phyloP scores from a whole-genome alignment of 176 grass and related monocot species.

The Sorghum bicolor region DNA sequence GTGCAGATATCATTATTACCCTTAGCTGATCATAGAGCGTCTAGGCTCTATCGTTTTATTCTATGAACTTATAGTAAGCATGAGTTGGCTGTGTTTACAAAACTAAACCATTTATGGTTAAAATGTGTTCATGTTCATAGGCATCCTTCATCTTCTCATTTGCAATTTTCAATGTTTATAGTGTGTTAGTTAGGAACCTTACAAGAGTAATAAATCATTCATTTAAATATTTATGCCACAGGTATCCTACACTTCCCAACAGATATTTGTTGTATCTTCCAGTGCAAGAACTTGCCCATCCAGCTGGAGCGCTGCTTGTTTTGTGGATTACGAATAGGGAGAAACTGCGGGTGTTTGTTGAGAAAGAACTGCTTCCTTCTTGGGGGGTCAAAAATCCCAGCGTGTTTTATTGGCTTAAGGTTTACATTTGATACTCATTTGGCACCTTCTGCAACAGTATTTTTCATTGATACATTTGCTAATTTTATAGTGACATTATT shows the following conservation, averaged over 20 bases:
- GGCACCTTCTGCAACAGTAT: neutral
- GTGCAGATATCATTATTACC: neutral
- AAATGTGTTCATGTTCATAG: neutral
- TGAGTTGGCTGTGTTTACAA: neutral
- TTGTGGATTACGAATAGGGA: constrained; percentile 89
- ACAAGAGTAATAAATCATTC: neutral
- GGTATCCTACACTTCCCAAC: constrained; percentile 91
- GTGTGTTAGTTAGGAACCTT: neutral
- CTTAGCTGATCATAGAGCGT: neutral
- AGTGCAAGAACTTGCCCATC: constrained; percentile 83
- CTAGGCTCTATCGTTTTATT: neutral
- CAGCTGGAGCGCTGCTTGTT: constrained; percentile 79
- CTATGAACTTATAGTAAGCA: neutral
- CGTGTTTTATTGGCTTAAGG: constrained; percentile 90
- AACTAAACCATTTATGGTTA: neutral
- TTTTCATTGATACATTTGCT: neutral
- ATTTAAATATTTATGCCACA: constrained; percentile 24
- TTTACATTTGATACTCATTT: constrained; percentile 26
- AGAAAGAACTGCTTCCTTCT: constrained; percentile 72
- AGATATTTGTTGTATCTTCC: constrained; percentile 82
- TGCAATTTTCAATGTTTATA: neutral
- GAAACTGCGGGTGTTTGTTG: constrained; percentile 70
- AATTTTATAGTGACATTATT: neutral
- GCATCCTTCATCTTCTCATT: neutral
- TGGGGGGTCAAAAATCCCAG: constrained; percentile 72